Evolutionary conservation across 345 rosid genomes (phyloP), one percentile per base, ranked within the genome.

Genomic region (Eucalyptus camaldulensis): DNA sequence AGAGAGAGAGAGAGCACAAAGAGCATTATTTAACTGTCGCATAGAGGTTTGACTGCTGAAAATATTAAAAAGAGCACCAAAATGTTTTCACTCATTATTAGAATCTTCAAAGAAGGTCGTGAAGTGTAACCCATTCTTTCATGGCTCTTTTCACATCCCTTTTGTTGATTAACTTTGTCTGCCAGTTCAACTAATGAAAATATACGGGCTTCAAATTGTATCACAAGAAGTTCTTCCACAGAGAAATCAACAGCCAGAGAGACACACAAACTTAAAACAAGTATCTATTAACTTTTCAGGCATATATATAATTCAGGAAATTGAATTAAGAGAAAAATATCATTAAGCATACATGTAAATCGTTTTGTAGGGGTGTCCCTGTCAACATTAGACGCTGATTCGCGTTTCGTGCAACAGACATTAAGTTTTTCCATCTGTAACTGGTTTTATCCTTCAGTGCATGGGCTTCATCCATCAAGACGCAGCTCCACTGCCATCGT

Each of bases 301-400:
- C 31, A 47, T 31, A 87, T 21, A 27, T 47, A 67, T 14, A 53
- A 53, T 6, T 56, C 37, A 43, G 49, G 58, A 76, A 76, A 76
- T 37, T 40, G 47, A 76, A 76, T 40, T 76, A 44, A 25, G 13
- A 40, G 51, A 51, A 80, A 72, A 29, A 19, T 49, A 83, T 86
- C 44, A 86, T 54, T 37, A 54, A 69, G 22, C 56, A 87, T 97
- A 97, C 99, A 94, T 96, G 98, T 91, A 98, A 93, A 96, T 98
- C 99, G 92, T 98, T 98, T 91, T 97, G 99, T n/a, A 98, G 95
- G 3, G 99, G 99, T 8, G 99, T 98, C 90, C 99, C 99, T n/a
- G 99, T 98, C 56, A 98, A 95, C 99, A 97, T 96, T 87, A 97
- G 94, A 51, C 99, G 99, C 90, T 97, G 99, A 91, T 97, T 98